Base-by-base conservation (phyloP, 208 protist genomes). In the Vickermania spadyakhi region DNA sequence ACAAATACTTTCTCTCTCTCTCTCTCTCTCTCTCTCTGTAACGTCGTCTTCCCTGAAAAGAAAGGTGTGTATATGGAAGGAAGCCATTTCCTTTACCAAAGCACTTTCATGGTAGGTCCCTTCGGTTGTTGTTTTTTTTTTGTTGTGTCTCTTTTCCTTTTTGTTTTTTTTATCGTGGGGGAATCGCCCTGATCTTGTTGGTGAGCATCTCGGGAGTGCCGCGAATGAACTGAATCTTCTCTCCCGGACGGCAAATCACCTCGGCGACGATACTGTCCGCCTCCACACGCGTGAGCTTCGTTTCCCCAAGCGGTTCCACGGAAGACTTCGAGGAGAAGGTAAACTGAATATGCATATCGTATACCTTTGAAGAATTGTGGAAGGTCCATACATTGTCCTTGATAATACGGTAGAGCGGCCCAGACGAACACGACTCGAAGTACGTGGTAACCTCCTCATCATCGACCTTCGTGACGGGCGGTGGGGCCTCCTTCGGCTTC, bases 361-460 rank as follows among this genome's bases (percentile, higher is more conserved):
- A 60, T 60, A 14, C 42, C 52, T 31, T 49, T 5, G 52, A 56
- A 56, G 11, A 14, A 21, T 28, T 56, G n/a, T 28, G 22, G 22
- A 22, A 56, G 52, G 7, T 22, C 52, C n/a, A 56, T 28, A 28
- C n/a, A 22, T 56, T 21, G 11, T 21, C 25, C 25, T 18, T 7
- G 36, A 45, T 45, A 18, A 45, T 45, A 18, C 36, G 36, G 18
- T 45, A 45, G 11, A 45, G 18, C 11, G 18, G 36, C 18, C 36
- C 36, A n/a, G 36, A 18, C 7, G 36, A 45, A n/a, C 18, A 7
- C 36, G 36, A 7, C 11, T 45, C 36, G 18, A 45, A 45, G 18
- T 45, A 45, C 11, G 36, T 45, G 36, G 7, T 45, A 45, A 18
- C 56, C 57, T 14, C 31, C 1, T 70, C 56, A 7, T 66, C 69